These are phyloP conservation scores for Gynostemma pentaphyllum DNA, from an alignment of 306 rosid genomes.

Conservation along the genomic window DNA sequence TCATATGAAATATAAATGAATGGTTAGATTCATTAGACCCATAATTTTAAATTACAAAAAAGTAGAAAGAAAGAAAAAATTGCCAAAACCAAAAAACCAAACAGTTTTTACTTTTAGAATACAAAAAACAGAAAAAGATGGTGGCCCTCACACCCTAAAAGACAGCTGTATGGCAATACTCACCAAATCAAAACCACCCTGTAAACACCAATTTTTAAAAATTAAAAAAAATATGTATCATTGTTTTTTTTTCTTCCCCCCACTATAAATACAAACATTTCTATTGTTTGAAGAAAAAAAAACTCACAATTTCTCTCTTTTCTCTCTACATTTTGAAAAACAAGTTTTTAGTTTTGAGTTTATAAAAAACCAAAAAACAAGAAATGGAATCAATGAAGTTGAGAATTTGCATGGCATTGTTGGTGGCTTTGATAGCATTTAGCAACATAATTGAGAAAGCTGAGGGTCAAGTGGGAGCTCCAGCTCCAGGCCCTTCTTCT, in stretches of 20 bases:
- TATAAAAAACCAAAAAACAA: too few species aligned
- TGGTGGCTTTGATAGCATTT: not conserved
- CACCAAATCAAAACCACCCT: constrained; percentile 3
- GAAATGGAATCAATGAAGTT: not conserved
- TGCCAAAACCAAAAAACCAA: not conserved
- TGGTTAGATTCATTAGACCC: too few species aligned
- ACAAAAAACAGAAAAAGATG: not conserved
- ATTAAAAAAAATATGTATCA: not conserved
- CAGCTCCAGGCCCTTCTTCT: not conserved
- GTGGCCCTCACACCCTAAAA: not conserved
- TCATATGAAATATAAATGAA: not conserved
- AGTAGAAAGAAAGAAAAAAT: not conserved
- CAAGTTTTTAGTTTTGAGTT: too few species aligned
- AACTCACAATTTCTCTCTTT: too few species aligned
- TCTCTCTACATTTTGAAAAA: too few species aligned
- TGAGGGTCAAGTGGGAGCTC: not conserved
- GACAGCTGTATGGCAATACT: constrained; percentile 6
- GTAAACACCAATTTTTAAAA: not conserved
- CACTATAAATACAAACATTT: not conserved
- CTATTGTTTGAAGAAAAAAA: not conserved
- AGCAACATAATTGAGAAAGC: too few species aligned
- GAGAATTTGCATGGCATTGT: not conserved
- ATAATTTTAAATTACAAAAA: not conserved
- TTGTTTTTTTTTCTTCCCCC: too few species aligned
- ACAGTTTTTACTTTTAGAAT: too few species aligned